Percentiles rank a stretch among this genome's conserved stretches.
These are phyloP conservation scores for Saksenaea vasiformis DNA, from an alignment of 371 early-diverging fungal species.

Conservation along the genomic window DNA sequence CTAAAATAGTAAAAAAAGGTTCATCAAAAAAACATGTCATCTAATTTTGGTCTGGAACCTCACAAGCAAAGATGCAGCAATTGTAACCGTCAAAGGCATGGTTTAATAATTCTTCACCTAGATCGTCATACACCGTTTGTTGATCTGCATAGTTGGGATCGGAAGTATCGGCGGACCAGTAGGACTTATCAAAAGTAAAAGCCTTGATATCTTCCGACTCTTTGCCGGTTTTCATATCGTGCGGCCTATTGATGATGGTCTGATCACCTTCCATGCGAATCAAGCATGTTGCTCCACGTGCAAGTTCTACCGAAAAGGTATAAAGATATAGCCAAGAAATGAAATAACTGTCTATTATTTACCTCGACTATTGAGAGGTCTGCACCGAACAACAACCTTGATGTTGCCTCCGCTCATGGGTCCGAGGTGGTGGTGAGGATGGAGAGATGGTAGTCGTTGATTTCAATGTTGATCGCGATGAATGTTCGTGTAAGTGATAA, in stretches of 20 bases:
- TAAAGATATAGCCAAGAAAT: conserved; percentile 6
- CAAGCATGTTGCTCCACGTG: conserved; percentile 61
- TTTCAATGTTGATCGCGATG: conserved; percentile 1
- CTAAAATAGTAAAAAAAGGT: conserved; percentile 28
- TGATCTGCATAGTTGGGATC: conserved; percentile 79
- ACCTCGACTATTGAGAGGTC: conserved; percentile 77
- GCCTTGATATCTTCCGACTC: conserved; percentile 57
- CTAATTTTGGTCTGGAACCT: conserved; percentile 8
- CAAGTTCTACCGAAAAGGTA: conserved; percentile 48
- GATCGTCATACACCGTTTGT: conserved; percentile 69
- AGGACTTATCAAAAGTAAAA: conserved; percentile 86
- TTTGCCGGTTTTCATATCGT: conserved; percentile 35
- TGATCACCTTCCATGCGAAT: conserved; percentile 74
- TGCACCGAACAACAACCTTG: conserved; percentile 77
- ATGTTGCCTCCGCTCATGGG: conserved; percentile 57
- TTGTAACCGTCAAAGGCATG: conserved; percentile 91
- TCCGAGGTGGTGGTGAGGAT: conserved; percentile 7
- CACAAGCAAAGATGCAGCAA: conserved; percentile 88
- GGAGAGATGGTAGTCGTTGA: neutral
- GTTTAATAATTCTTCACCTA: conserved; percentile 79
- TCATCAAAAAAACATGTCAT: too few relatives aligned
- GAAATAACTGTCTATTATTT: conserved; percentile 5
- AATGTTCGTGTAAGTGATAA: neutral
- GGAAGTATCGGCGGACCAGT: conserved; percentile 75
- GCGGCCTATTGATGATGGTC: conserved; percentile 65